A percentile compares a stretch with the other conserved stretches of the same genome.
Evolutionary conservation across 768 basidiomycete species (phyloP).

Genomic region (Suillus plorans): DNA sequence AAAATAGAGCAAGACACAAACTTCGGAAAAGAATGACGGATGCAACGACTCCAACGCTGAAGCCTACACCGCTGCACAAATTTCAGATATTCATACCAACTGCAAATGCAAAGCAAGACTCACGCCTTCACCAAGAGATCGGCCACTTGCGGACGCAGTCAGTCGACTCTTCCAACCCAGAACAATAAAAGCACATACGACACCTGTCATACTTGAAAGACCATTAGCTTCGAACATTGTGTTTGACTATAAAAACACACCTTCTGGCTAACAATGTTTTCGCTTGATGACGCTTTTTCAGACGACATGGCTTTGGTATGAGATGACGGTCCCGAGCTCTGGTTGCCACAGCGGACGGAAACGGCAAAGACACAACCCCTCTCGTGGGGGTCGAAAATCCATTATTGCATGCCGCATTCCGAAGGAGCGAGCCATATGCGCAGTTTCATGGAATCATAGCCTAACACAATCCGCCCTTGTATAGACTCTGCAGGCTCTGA

Average conservation of each 20-base stretch:
- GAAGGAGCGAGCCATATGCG: slow-evolving; percentile 4
- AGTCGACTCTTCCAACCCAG: slow-evolving; percentile 20
- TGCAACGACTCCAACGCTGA: slow-evolving; percentile 84
- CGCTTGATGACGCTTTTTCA: slow-evolving; percentile 71
- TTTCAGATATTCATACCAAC: slow-evolving; percentile 12
- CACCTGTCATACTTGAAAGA: slow-evolving; percentile 76
- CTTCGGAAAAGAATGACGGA: slow-evolving; percentile 91
- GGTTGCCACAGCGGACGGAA: not conserved
- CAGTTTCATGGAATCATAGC: slow-evolving; percentile 7
- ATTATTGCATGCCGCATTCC: not conserved
- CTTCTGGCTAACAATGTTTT: slow-evolving; percentile 90
- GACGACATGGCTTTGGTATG: slow-evolving; percentile 37
- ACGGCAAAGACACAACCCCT: slow-evolving; percentile 1
- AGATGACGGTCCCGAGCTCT: slow-evolving; percentile 1
- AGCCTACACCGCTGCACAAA: slow-evolving; percentile 72
- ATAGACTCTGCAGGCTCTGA: not conserved
- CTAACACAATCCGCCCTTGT: not conserved
- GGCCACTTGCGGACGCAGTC: slow-evolving; percentile 48
- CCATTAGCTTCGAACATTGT: not conserved
- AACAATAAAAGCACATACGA: slow-evolving; percentile 48
- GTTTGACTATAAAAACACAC: slow-evolving; percentile 35
- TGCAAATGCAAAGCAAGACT: slow-evolving; percentile 26
- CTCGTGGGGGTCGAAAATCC: not conserved
- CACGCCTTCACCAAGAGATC: slow-evolving; percentile 87
- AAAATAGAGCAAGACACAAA: slow-evolving; percentile 42